Evolutionary conservation across 2,329 filamentous ascomycete genomes (phyloP), one percentile per base, ranked within the genome.

Genomic region (Ilyonectria destructans): DNA sequence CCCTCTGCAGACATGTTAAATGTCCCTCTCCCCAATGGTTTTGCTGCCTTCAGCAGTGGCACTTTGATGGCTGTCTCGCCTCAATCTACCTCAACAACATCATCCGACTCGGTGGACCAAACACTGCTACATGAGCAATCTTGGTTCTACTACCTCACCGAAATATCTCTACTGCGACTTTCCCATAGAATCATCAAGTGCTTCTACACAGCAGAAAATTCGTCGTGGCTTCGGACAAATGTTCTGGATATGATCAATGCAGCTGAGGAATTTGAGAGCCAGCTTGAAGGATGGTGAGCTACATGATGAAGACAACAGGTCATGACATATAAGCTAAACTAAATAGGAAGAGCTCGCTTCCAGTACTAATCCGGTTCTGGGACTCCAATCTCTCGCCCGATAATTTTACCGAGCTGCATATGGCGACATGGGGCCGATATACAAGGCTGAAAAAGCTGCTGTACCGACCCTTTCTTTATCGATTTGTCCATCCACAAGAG

Each of bases 71-170:
- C 35, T 3, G 46, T 40, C 8, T 65, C 55, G 4, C 62, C 62
- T 1, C 62, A 58, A 29, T 65, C 62, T 13, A 58, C 40, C 19
- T 58, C 54, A 4, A 58, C 62, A 10, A 52, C 62, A 17, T 54
- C 46, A 2, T 46, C 62, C 2, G 55, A 64, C 21, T 54, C 55
- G 2, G 19, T 52, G 26, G 55, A 58, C 8, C 55, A 54, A 15
- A 15, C 52, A 12, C 37, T 51, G 1, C 55, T 67, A 1, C 55
- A 70, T 12, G 70, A 72, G 35, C 70, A 70, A 15, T 67, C 70
- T 1, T 72, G 70, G 70, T 70, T 69, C 33, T 66, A 69, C 62
- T 72, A 72, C 43, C 56, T 70, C 17, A 65, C 65, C 12, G 70
- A 72, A 37, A 61, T 72, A 13, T 56, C 64, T 2, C 37, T 70